phyloP scores from a whole-genome alignment of 108 stramenopile species.

The Cyclotella cryptica region DNA sequence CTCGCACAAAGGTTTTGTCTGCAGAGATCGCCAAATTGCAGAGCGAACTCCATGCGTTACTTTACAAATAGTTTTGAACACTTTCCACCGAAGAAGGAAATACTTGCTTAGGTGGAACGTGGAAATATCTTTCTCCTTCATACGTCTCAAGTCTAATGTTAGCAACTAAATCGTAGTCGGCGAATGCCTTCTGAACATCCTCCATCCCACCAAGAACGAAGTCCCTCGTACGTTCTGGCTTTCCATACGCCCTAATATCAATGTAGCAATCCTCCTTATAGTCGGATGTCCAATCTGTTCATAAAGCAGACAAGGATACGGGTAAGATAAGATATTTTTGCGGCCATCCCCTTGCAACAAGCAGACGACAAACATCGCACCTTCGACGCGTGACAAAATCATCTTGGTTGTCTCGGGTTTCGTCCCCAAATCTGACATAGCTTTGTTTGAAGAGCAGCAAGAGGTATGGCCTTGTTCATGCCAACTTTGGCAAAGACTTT shows the following conservation, averaged over 20 bases:
- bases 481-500: constrained; percentile 67
- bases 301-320: too few relatives aligned
- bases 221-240: constrained; percentile 71
- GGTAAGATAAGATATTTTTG: too few relatives aligned
- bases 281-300: constrained; percentile 85
- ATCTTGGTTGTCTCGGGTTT: constrained; percentile 77
- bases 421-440: constrained; percentile 78
- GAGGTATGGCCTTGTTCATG: constrained; percentile 69
- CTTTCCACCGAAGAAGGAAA: too few relatives aligned
- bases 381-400: constrained; percentile 67
- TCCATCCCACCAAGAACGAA: constrained; percentile 74
- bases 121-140: constrained; percentile 79
- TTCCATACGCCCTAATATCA: constrained; percentile 74
- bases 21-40: too few relatives aligned
- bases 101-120: constrained; percentile 79
- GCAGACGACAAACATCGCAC: too few relatives aligned
- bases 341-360: too few relatives aligned
- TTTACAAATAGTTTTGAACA: too few relatives aligned
- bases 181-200: constrained; percentile 68
- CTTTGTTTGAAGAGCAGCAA: constrained; percentile 61
- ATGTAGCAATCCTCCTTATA: constrained; percentile 76
- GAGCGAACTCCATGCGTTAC: too few relatives aligned
- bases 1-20: too few relatives aligned
- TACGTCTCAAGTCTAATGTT: constrained; percentile 78
- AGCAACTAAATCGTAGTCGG: constrained; percentile 67